Percentiles rank a stretch among this genome's conserved stretches.
These are phyloP conservation scores for Suillus brevipes DNA, from an alignment of 768 basidiomycete genomes.

Conservation along the genomic window DNA sequence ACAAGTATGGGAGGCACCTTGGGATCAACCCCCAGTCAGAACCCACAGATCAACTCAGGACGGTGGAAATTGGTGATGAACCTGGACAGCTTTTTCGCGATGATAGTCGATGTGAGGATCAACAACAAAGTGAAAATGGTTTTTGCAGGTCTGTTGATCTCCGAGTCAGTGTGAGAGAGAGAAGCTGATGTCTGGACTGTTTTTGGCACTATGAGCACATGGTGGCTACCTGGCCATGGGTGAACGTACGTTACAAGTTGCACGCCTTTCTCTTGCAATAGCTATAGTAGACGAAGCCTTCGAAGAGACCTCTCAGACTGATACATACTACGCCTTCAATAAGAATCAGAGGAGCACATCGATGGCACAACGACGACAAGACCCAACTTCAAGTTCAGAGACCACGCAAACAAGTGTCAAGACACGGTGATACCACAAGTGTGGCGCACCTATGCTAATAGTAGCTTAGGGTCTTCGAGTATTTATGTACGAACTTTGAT, in stretches of 20 bases:
- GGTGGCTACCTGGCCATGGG: not conserved
- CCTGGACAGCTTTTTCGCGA: not conserved
- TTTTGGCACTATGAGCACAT: not conserved
- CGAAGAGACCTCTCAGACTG: too few species aligned
- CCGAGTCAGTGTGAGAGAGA: not conserved
- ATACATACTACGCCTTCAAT: too few species aligned
- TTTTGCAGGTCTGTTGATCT: not conserved
- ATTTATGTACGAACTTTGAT: not conserved
- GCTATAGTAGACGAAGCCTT: too few species aligned
- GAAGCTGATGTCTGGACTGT: not conserved
- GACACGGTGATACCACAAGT: not conserved
- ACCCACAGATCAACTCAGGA: not conserved
- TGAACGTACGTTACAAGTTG: too few species aligned
- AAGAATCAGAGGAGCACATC: too few species aligned
- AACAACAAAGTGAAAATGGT: not conserved
- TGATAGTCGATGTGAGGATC: not conserved
- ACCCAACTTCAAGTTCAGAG: too few species aligned
- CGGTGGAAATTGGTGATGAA: not conserved
- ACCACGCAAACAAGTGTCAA: not conserved
- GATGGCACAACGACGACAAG: too few species aligned
- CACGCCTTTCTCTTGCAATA: too few species aligned
- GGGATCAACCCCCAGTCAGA: not conserved
- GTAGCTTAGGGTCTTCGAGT: not conserved
- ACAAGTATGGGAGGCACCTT: not conserved
- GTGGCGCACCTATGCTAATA: not conserved